A percentile compares a stretch with the other conserved stretches of the same genome.
Evolutionary conservation across 495 filamentous ascomycete species (phyloP).

Genomic region (Penicillium antarcticum): DNA sequence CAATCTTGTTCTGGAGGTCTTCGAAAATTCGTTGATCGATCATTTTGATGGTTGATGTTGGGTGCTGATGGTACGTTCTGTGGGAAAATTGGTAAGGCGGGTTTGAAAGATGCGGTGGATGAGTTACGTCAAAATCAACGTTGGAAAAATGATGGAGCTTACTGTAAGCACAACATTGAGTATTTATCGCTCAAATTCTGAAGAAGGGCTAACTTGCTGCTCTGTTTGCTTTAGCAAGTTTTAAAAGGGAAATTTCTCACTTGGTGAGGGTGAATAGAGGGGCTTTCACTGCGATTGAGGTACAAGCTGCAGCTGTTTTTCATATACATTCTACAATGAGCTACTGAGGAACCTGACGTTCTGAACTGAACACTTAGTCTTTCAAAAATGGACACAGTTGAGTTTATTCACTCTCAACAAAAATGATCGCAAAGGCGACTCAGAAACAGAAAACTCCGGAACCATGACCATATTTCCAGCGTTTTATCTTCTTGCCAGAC

Average conservation of each 20-base stretch:
- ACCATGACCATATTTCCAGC: slow-evolving; percentile 1
- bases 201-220: too few species aligned
- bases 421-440: not conserved
- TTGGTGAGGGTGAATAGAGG: too few species aligned
- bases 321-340: too few species aligned
- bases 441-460: slow-evolving; percentile 5
- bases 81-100: slow-evolving; percentile 6
- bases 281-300: too few species aligned
- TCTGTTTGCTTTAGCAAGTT: too few species aligned
- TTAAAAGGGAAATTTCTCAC: too few species aligned
- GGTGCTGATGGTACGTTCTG: not conserved
- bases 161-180: not conserved
- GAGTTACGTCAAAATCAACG: slow-evolving; percentile 22
- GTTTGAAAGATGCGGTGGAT: slow-evolving; percentile 10
- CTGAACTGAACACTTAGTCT: not conserved
- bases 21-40: slow-evolving; percentile 85
- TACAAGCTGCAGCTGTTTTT: too few species aligned
- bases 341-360: not conserved
- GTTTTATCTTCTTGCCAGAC: slow-evolving; percentile 2
- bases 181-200: not conserved
- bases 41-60: slow-evolving; percentile 28
- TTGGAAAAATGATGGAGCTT: not conserved
- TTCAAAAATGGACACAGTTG: not conserved
- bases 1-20: slow-evolving; percentile 81
- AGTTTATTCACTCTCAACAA: not conserved